phyloP scores from a whole-genome alignment of 2,329 filamentous ascomycete species.

The Exophiala calicioides region DNA sequence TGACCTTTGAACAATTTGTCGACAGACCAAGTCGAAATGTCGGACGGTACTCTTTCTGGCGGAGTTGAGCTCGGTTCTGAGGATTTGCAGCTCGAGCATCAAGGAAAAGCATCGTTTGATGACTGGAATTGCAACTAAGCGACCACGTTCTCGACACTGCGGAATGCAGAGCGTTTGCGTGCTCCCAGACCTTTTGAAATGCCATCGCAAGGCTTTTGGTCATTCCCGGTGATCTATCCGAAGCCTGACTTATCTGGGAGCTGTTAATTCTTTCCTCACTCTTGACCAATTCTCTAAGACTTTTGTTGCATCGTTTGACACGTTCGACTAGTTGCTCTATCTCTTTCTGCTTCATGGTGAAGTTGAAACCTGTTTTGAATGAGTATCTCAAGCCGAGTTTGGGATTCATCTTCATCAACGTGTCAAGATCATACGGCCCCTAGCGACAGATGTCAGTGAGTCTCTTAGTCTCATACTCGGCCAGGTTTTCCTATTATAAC shows the following conservation, averaged over 20 bases:
- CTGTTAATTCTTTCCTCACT: not conserved
- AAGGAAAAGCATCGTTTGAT: not conserved
- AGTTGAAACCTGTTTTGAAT: not conserved
- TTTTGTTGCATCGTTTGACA: not conserved
- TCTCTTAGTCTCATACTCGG: too few species aligned
- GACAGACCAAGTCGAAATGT: not conserved
- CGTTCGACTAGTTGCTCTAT: not conserved
- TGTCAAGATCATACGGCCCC: not conserved
- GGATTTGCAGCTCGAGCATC: not conserved
- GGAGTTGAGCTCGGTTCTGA: not conserved
- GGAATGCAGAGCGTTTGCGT: not conserved
- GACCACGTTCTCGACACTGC: not conserved
- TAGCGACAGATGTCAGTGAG: not conserved
- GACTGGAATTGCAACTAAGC: not conserved
- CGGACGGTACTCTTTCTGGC: not conserved
- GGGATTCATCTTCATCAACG: not conserved
- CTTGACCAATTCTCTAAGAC: not conserved
- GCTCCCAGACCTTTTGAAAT: not conserved
- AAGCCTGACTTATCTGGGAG: not conserved
- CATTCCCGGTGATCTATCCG: not conserved
- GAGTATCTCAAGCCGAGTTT: not conserved
- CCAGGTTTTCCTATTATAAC: too few species aligned
- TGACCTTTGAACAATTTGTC: not conserved
- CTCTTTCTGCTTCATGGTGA: not conserved
- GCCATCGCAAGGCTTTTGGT: not conserved